Percentiles rank a stretch among this genome's conserved stretches.
phyloP scores from a whole-genome alignment of 108 stramenopile genomes.

The Schizochytrium sp. region DNA sequence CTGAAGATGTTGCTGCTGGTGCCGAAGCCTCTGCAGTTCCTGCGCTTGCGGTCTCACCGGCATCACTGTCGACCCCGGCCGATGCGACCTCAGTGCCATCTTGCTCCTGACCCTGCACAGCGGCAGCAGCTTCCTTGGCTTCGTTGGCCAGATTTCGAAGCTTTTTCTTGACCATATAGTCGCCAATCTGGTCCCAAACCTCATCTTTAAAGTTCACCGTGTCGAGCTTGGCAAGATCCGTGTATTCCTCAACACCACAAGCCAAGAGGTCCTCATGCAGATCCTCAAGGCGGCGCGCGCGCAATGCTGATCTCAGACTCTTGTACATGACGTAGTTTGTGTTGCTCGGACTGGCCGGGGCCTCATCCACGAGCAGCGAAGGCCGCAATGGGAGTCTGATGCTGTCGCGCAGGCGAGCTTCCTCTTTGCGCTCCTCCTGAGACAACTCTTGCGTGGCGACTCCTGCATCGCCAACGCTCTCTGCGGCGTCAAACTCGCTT shows the following conservation, averaged over 20 bases:
- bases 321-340: not conserved
- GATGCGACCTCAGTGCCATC: not conserved
- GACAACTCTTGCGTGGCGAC: too few species aligned
- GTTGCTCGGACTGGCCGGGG: not conserved
- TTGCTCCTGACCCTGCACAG: not conserved
- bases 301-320: not conserved
- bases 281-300: not conserved
- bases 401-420: not conserved
- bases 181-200: not conserved
- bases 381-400: not conserved
- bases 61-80: not conserved
- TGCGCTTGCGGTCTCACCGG: not conserved
- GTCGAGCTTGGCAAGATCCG: not conserved
- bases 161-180: not conserved
- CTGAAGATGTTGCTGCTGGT: not conserved
- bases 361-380: not conserved
- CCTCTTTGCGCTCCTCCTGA: not conserved
- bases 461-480: too few species aligned
- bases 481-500: too few species aligned
- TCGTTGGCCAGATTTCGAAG: not conserved
- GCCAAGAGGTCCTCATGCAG: not conserved
- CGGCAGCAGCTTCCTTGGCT: not conserved
- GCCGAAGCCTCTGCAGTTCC: not conserved
- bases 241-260: not conserved
- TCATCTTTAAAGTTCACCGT: not conserved